A percentile compares a stretch with the other conserved stretches of the same genome.
Conservation (phyloP, 1,139 yeast species). For the Pichia sp. region DNA sequence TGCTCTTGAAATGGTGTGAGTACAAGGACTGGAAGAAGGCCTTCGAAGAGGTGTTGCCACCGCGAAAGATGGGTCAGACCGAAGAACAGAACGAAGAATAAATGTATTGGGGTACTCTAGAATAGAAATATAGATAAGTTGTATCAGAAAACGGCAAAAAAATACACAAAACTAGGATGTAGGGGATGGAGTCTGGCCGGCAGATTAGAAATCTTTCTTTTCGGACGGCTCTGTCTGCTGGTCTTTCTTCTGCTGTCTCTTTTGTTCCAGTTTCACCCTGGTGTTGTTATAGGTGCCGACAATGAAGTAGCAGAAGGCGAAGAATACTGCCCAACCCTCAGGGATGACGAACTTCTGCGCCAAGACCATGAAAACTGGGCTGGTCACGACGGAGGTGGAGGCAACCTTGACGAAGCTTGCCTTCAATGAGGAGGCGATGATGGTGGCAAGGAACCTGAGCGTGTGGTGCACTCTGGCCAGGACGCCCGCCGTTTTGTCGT, state of each 20-base stretch:
- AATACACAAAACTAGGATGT: neutral
- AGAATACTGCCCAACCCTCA: constrained; percentile 81
- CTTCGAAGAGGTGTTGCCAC: constrained; percentile 79
- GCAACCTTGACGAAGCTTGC: constrained; percentile 54
- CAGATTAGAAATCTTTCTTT: neutral
- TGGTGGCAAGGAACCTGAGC: neutral
- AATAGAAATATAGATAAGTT: neutral
- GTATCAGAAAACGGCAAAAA: no score
- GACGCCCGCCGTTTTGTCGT: constrained; percentile 30
- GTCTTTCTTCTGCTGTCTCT: constrained; percentile 6
- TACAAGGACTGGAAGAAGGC: constrained; percentile 79
- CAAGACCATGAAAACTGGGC: constrained; percentile 55
- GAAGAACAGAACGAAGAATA: neutral
- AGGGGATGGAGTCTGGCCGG: neutral
- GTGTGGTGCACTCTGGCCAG: constrained; percentile 8
- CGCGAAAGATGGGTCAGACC: constrained; percentile 50
- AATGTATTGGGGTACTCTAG: neutral
- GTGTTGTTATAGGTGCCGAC: constrained; percentile 78
- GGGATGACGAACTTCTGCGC: constrained; percentile 77
- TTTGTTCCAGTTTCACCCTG: constrained; percentile 24
- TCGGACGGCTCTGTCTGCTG: neutral
- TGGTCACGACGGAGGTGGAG: constrained; percentile 60
- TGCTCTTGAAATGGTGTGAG: constrained; percentile 78
- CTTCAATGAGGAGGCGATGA: constrained; percentile 38
- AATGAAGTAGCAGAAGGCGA: constrained; percentile 66